Base-by-base conservation (phyloP, 345 rosid species). In the Bruguiera parviflora region DNA sequence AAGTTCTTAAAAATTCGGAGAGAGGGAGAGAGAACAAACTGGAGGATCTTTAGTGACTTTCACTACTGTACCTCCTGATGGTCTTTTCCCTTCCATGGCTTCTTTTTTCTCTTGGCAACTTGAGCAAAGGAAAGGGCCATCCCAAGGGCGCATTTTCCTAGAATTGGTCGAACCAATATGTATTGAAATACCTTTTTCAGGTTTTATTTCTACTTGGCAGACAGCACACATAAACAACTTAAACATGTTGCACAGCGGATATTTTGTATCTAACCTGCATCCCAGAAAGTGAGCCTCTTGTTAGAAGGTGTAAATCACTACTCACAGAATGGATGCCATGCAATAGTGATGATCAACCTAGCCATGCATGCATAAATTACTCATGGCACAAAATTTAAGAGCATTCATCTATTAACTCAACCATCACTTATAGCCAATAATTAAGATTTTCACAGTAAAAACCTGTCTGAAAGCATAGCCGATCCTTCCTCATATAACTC, bases 101-200 rank as follows among this genome's bases (percentile, higher is more conserved):
- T 92, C 98, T 84, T 83, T 96, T 81, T 92, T 96, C 71, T 92
- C 89, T 78, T 96, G 99, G 87, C 99, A 96, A 84, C 91, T 96
- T 56, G 65, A 61, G 73, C 99, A 96, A 80, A 96, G 98, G 83
- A 92, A 96, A 68, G 99, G 99, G 71, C 99, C 99, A 86, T 96
- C 99, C 92, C 98, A 92, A 5, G 99, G 95, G 65, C 97, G 96
- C 71, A 86, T 72, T 77, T 83, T 92, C 67, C 88, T 77, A 10
- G 80, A 69, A 75, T 82, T 76, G 70, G 94, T 71, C 28, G 91
- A 64, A 11, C 85, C 97, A 47, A 87, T 88, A 58, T 96, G 99
- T 80, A 96, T 85, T 59, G 99, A 92, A 60, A 90, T 75, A 63
- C 98, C 99, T 83, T 96, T 92, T 62, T 92, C 98, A 37, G 99